Conservation (phyloP, 2,329 filamentous ascomycete species). For the Karstenula rhodostoma region DNA sequence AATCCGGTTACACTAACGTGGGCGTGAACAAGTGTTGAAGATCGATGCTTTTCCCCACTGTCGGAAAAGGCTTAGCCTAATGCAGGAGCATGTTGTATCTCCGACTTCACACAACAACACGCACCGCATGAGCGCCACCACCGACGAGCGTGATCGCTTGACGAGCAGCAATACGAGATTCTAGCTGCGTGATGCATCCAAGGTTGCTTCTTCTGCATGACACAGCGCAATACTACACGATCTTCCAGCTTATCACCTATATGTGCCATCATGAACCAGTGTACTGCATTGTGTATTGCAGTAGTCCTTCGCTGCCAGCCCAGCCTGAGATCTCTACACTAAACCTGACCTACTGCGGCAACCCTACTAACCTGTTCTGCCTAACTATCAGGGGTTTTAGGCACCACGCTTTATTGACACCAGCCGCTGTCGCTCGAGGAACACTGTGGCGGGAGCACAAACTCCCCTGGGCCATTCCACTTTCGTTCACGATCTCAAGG, state of each 20-base stretch:
- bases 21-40: neutral
- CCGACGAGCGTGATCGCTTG: neutral
- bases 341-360: neutral
- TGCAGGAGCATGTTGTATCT: neutral
- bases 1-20: slow-evolving; percentile 2
- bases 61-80: neutral
- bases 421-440: neutral
- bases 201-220: neutral
- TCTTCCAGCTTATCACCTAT: neutral
- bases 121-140: neutral
- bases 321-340: neutral
- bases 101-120: slow-evolving; percentile 4
- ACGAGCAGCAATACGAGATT: neutral
- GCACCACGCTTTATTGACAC: neutral
- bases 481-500: neutral
- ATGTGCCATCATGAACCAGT: neutral
- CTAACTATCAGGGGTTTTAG: neutral
- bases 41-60: neutral
- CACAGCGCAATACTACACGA: neutral
- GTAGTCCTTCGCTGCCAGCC: neutral
- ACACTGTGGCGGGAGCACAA: neutral
- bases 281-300: neutral
- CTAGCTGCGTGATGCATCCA: neutral
- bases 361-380: slow-evolving; percentile 1
- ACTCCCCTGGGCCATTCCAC: neutral